Evolutionary conservation across 352 stramenopile genomes (phyloP).

Genomic region (Phytophthora citricola): DNA sequence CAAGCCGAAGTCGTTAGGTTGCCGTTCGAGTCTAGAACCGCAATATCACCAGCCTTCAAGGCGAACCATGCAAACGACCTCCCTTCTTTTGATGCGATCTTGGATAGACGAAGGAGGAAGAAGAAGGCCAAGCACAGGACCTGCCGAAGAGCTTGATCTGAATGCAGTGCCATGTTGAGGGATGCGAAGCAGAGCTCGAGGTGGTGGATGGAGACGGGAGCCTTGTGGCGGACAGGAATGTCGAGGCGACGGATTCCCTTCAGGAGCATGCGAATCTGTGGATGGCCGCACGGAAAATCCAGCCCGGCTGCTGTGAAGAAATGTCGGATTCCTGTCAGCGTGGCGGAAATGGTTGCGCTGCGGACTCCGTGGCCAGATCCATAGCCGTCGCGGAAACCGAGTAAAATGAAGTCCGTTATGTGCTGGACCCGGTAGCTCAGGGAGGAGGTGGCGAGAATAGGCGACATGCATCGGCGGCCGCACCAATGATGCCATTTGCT

Average conservation of each 20-base stretch:
- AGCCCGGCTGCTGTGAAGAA: not conserved
- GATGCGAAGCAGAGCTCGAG: slow-evolving; percentile 9
- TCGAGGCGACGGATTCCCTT: slow-evolving; percentile 13
- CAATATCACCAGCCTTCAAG: slow-evolving; percentile 3
- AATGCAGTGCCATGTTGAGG: slow-evolving; percentile 1
- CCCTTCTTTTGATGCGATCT: not conserved
- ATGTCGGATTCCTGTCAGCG: slow-evolving; percentile 3
- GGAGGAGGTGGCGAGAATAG: not conserved
- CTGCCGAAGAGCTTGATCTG: slow-evolving; percentile 16
- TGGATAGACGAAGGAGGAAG: slow-evolving; percentile 9
- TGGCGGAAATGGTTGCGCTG: slow-evolving; percentile 2
- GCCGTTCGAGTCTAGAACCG: not conserved
- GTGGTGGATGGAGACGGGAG: slow-evolving; percentile 2
- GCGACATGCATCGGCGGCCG: not conserved
- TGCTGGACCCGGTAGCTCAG: not conserved
- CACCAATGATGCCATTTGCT: slow-evolving; percentile 3
- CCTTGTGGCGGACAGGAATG: slow-evolving; percentile 6
- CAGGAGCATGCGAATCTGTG: slow-evolving; percentile 18
- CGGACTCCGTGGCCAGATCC: slow-evolving; percentile 2
- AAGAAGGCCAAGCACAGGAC: slow-evolving; percentile 17
- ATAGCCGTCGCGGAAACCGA: slow-evolving; percentile 1
- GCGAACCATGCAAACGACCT: slow-evolving; percentile 3
- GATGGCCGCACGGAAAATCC: slow-evolving; percentile 5
- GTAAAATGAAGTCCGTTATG: slow-evolving; percentile 14
- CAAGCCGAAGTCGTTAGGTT: not conserved